Conservation (phyloP, 1,284 basidiomycete species). For the Sanguinoderma infundibulare region DNA sequence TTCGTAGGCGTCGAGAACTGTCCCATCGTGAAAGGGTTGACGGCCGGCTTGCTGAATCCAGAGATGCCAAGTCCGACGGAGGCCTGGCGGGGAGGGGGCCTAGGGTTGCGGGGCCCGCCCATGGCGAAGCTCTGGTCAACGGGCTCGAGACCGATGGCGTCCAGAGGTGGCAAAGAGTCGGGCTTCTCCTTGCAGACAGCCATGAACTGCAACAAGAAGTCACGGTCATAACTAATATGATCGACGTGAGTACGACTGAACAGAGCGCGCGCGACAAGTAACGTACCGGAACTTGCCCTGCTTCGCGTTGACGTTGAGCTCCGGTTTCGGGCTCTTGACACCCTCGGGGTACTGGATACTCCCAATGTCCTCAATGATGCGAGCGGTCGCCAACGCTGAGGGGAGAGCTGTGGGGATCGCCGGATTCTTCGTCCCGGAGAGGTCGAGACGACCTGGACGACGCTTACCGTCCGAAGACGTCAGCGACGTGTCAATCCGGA, state of each 20-base stretch:
- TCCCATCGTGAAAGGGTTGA: conserved; percentile 68
- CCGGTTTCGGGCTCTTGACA: conserved; percentile 82
- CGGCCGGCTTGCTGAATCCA: conserved; percentile 48
- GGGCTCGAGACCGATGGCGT: conserved; percentile 90
- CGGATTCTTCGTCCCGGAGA: conserved; percentile 51
- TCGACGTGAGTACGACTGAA: not conserved
- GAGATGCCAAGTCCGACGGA: conserved; percentile 64
- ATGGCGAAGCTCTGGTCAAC: conserved; percentile 60
- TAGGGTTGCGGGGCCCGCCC: conserved; percentile 51
- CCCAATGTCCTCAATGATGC: conserved; percentile 83
- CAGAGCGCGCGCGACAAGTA: conserved; percentile 1
- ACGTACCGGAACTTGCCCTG: conserved; percentile 88
- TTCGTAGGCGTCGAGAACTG: conserved; percentile 64
- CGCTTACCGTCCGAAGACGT: conserved; percentile 42
- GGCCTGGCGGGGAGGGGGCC: conserved; percentile 48
- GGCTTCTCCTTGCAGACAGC: conserved; percentile 94
- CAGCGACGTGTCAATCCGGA: conserved; percentile 65
- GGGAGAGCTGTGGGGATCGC: conserved; percentile 53
- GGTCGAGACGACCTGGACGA: conserved; percentile 78
- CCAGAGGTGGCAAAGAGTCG: conserved; percentile 85
- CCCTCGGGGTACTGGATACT: conserved; percentile 85
- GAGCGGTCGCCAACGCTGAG: conserved; percentile 75
- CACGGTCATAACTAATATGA: conserved; percentile 85
- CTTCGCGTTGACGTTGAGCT: conserved; percentile 86
- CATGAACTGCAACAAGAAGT: conserved; percentile 99